Evolutionary conservation across 371 early-diverging fungal genomes (phyloP), one percentile per base, ranked within the genome.

Genomic region (Mucor lusitanicus): DNA sequence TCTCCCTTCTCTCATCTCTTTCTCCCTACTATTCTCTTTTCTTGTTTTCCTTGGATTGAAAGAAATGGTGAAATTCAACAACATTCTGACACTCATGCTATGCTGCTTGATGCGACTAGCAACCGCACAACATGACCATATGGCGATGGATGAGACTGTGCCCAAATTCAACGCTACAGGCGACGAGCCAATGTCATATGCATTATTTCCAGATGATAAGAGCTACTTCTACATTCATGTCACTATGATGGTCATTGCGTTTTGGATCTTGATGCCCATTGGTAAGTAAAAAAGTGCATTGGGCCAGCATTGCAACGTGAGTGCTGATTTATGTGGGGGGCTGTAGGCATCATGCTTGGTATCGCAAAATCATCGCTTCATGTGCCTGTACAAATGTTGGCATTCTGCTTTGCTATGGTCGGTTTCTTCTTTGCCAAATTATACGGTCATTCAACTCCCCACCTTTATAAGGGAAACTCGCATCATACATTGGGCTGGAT

Each of bases 401-500:
- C 79, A 4, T 79, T 79, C 48, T 50, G 68, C 42, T 61, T 73
- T 21, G 79, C 84, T 6, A 62, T 78, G 60, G 64, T 75, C 39
- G 84, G 84, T 3, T 83, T 74, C 63, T 79, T 79, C 42, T 83
- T 83, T 71, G 84, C 74, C 27, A 72, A 81, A 57, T 11, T 81
- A 2, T 83, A 83, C 64, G 84, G 81, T 21, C 84, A 83, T 35
- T 70, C 77, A 1, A 74, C 75, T 8, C 84, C 84, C 27, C 81
- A 80, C 63, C 63, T 83, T 5, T 83, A 83, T 56, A 46, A 64
- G 32, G 81, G 81, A 13, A 83, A 83, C 42, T 70, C 74, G 17
- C 84, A 83, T 60, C 84, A 83, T 68, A 73, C 79, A 1, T 30
- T 81, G 61, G 84, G 84, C 3, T 81, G 84, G 84, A 46, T 77